A percentile compares a stretch with the other conserved stretches of the same genome.
Conservation (phyloP, 805 yeast genomes). For the Saccharomyces paradoxus region DNA sequence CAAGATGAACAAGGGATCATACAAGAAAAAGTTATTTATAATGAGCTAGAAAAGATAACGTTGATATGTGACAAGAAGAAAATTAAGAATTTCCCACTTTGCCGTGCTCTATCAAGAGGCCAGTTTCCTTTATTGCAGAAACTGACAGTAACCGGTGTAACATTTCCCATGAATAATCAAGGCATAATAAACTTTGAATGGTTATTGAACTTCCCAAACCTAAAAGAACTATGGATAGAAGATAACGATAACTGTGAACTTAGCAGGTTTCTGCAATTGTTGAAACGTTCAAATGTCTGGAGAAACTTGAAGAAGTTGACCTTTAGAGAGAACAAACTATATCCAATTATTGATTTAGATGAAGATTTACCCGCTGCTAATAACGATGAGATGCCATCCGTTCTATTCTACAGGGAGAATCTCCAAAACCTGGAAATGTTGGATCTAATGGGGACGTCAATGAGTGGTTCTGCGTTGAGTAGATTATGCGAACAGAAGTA, state of each 20-base stretch:
- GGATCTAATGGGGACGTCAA: constrained; percentile 27
- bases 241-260: constrained; percentile 18
- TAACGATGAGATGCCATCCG: not conserved
- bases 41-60: constrained; percentile 13
- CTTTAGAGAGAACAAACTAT: constrained; percentile 21
- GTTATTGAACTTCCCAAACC: constrained; percentile 15
- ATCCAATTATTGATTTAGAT: constrained; percentile 10
- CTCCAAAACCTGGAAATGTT: constrained; percentile 11
- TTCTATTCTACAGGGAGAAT: constrained; percentile 9
- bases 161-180: constrained; percentile 4
- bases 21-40: not conserved
- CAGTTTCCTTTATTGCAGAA: constrained; percentile 7
- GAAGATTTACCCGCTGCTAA: constrained; percentile 2
- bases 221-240: constrained; percentile 27
- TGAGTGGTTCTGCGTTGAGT: constrained; percentile 19
- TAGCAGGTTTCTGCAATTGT: constrained; percentile 10
- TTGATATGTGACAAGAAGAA: constrained; percentile 18
- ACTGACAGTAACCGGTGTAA: constrained; percentile 15
- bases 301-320: constrained; percentile 16
- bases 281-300: constrained; percentile 13
- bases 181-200: constrained; percentile 13
- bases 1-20: not conserved
- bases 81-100: constrained; percentile 14
- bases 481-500: constrained; percentile 8
- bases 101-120: constrained; percentile 1